Evolutionary conservation across 179 eudicot species (phyloP).

Genomic region (Camellia oleifera): DNA sequence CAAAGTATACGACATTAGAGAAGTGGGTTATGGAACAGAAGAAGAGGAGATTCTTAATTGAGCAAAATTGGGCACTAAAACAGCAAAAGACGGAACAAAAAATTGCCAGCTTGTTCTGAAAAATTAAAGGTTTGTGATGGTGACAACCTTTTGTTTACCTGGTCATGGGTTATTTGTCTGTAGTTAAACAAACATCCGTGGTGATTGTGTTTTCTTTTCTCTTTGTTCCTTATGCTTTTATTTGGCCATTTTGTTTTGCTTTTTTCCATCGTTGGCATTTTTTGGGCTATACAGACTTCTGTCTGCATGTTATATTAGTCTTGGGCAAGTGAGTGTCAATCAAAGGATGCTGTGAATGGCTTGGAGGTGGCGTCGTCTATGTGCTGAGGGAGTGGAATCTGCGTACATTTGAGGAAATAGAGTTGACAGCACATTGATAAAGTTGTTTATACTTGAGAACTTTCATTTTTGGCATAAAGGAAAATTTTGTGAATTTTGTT

Average conservation of each 20-base stretch:
- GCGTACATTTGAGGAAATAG: not conserved
- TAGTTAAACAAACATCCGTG: not conserved
- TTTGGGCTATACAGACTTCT: too few species aligned
- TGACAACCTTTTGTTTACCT: not conserved
- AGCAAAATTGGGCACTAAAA: slow-evolving; percentile 67
- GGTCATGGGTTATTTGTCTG: not conserved
- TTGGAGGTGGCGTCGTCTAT: not conserved
- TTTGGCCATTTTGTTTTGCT: slow-evolving; percentile 3
- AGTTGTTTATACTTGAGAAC: not conserved
- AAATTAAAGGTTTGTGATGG: slow-evolving; percentile 68
- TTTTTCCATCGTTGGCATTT: not conserved
- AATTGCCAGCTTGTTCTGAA: slow-evolving; percentile 55
- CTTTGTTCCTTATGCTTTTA: not conserved
- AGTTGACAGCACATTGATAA: not conserved
- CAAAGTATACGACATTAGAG: slow-evolving; percentile 73
- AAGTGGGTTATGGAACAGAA: slow-evolving; percentile 83
- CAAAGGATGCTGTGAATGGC: not conserved
- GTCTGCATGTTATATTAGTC: too few species aligned
- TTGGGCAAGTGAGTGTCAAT: too few species aligned
- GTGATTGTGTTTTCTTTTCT: not conserved
- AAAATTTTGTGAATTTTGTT: too few species aligned
- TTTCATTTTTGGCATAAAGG: too few species aligned
- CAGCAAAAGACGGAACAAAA: slow-evolving; percentile 69
- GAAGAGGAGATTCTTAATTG: slow-evolving; percentile 54
- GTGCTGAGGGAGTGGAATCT: not conserved